Evolutionary conservation across 2,329 filamentous ascomycete species (phyloP).

Genomic region (Xenoacremonium recifei): DNA sequence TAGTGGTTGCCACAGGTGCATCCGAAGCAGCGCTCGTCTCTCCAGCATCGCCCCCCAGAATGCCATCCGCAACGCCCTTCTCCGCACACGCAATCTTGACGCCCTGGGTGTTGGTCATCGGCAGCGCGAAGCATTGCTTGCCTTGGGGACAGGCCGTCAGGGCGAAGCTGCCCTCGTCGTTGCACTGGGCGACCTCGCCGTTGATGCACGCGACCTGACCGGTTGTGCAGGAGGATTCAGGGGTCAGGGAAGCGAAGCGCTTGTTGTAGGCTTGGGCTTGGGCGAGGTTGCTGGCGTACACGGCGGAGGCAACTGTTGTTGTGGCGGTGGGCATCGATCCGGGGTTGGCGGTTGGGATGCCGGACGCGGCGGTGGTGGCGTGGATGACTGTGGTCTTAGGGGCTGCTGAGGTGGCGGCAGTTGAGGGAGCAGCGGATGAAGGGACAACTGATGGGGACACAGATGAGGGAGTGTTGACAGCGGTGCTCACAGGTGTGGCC

Average conservation of each 20-base stretch:
- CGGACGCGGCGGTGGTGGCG: slow-evolving; percentile 24
- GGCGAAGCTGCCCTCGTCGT: slow-evolving; percentile 37
- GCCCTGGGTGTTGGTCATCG: slow-evolving; percentile 47
- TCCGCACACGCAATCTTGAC: slow-evolving; percentile 50
- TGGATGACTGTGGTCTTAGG: slow-evolving; percentile 8
- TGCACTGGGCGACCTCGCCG: slow-evolving; percentile 49
- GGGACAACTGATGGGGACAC: neutral
- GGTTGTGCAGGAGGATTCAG: slow-evolving; percentile 43
- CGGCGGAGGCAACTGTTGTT: slow-evolving; percentile 38
- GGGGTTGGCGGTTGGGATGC: slow-evolving; percentile 42
- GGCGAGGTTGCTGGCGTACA: slow-evolving; percentile 45
- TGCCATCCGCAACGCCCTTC: slow-evolving; percentile 35
- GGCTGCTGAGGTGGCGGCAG: slow-evolving; percentile 10
- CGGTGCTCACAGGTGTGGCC: neutral
- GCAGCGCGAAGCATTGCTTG: slow-evolving; percentile 51
- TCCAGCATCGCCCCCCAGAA: slow-evolving; percentile 36
- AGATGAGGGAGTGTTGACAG: neutral
- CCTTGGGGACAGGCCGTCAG: slow-evolving; percentile 35
- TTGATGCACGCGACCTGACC: slow-evolving; percentile 53
- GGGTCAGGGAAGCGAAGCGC: slow-evolving; percentile 43
- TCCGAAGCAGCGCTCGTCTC: slow-evolving; percentile 5
- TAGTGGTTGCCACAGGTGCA: slow-evolving; percentile 13
- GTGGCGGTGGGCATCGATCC: slow-evolving; percentile 35
- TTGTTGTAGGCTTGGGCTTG: slow-evolving; percentile 46
- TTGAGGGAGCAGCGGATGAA: slow-evolving; percentile 8